Evolutionary conservation across 1,284 basidiomycete genomes (phyloP), one percentile per base, ranked within the genome.

Genomic region (Mycena citricolor): DNA sequence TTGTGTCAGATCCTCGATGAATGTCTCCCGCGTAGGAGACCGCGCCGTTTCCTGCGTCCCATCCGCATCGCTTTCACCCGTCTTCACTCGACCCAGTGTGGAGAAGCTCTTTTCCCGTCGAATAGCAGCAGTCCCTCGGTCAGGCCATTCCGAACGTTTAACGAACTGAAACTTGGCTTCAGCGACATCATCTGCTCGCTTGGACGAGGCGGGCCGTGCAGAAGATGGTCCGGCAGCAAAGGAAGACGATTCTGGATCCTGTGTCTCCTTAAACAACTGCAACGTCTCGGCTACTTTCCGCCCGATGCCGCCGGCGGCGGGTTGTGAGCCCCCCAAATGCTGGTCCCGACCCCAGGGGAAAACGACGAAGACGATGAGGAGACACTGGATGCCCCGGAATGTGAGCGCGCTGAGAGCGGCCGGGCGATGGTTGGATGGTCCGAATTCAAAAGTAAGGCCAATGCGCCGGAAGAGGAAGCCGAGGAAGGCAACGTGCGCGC

Each of bases 221-320:
- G 54, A 57, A 30, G 62, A 60, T 20, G 68, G 59, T 44, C 64
- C 67, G n/a, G 42, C 45, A 14, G 62, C 50, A 21, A 61, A 52
- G 21, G 60, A 54, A 23, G 77, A 74, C 28, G 71, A 67, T 4
- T 69, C 60, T 23, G 70, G 64, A 21, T 67, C 65, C 19, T 73
- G 66, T 0, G 86, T 83, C 65, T 87, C 84, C 57, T 84, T 88
- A 70, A 90, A 90, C 5, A 90, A 71, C 55, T 88, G 81, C 8
- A 90, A 70, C 8, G 82, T 81, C 4, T 82, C 86, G 1, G 87
- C 87, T 31, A 90, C 86, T 61, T 90, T 90, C 53, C 86, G 78
- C 24, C 85, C 82, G 34, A 83, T 84, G 13, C 79, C 79, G 16
- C 75, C 56, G 16, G 59, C 61, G 7, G 64, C 56, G 42, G 58